A percentile compares a stretch with the other conserved stretches of the same genome.
Evolutionary conservation across 83 land plant species (phyloP).

Genomic region (Diphasiastrum complanatum): DNA sequence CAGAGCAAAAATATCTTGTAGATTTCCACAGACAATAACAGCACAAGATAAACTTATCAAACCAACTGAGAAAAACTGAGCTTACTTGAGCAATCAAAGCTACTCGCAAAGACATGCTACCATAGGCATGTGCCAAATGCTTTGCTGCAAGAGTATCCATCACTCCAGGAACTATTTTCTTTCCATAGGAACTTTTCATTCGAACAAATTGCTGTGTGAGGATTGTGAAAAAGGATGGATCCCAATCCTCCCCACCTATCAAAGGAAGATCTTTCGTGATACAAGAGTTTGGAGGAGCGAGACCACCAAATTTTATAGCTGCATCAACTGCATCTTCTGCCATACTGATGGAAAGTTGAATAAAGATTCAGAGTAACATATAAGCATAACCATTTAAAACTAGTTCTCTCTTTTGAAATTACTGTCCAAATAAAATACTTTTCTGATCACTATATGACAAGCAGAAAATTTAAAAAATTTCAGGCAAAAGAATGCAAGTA

Average conservation of each 20-base stretch:
- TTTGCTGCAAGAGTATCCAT: slow-evolving; percentile 89
- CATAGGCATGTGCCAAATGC: slow-evolving; percentile 89
- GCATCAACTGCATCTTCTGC: slow-evolving; percentile 96
- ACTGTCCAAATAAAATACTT: no score
- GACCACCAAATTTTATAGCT: slow-evolving; percentile 64
- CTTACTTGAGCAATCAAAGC: slow-evolving; percentile 85
- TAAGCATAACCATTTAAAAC: no score
- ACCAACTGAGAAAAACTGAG: background rate
- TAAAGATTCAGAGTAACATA: no score
- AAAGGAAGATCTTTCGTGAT: slow-evolving; percentile 54
- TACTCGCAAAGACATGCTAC: slow-evolving; percentile 62
- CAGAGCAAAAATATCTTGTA: background rate
- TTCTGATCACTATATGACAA: no score
- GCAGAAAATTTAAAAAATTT: no score
- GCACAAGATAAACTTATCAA: background rate
- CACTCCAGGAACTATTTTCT: slow-evolving; percentile 78
- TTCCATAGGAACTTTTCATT: slow-evolving; percentile 67
- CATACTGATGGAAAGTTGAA: no score
- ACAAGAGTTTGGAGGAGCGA: slow-evolving; percentile 50
- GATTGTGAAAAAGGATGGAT: slow-evolving; percentile 64
- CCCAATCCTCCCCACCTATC: slow-evolving; percentile 76
- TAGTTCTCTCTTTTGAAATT: no score
- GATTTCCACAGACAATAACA: background rate
- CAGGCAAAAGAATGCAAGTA: no score
- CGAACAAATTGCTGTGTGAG: slow-evolving; percentile 81